phyloP scores from a whole-genome alignment of 2,329 filamentous ascomycete genomes.

The Hymenoscyphus scutula region DNA sequence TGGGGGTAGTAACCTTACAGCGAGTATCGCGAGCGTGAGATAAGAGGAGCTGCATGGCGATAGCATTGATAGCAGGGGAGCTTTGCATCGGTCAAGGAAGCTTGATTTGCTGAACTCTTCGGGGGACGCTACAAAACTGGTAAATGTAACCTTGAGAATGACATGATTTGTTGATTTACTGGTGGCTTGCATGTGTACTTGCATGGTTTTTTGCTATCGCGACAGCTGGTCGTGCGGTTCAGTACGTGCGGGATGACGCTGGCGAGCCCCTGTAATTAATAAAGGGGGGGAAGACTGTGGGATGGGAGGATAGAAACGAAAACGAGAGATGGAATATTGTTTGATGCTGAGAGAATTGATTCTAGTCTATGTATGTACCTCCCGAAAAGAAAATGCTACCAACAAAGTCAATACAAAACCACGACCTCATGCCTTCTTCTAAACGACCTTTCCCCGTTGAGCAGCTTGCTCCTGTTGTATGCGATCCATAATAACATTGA shows the following conservation, averaged over 20 bases:
- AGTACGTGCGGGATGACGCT: background rate
- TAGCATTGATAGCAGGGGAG: conserved; percentile 13
- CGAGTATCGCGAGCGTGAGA: too few relatives aligned
- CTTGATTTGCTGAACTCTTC: conserved; percentile 8
- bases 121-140: background rate
- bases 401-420: background rate
- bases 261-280: background rate
- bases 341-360: too few relatives aligned
- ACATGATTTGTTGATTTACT: background rate
- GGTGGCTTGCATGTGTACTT: background rate
- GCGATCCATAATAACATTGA: conserved; percentile 10
- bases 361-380: too few relatives aligned
- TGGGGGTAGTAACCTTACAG: background rate
- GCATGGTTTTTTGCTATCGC: background rate
- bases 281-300: too few relatives aligned
- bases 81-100: conserved; percentile 13
- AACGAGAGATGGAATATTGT: too few relatives aligned
- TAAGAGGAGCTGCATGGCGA: conserved; percentile 25
- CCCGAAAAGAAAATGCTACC: background rate
- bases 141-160: background rate
- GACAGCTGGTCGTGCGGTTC: too few relatives aligned
- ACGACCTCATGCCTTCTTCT: background rate
- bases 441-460: conserved; percentile 8
- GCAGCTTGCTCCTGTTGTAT: conserved; percentile 9
- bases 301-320: too few relatives aligned